Conservation (phyloP, 768 basidiomycete genomes). For the Panus rudis region DNA sequence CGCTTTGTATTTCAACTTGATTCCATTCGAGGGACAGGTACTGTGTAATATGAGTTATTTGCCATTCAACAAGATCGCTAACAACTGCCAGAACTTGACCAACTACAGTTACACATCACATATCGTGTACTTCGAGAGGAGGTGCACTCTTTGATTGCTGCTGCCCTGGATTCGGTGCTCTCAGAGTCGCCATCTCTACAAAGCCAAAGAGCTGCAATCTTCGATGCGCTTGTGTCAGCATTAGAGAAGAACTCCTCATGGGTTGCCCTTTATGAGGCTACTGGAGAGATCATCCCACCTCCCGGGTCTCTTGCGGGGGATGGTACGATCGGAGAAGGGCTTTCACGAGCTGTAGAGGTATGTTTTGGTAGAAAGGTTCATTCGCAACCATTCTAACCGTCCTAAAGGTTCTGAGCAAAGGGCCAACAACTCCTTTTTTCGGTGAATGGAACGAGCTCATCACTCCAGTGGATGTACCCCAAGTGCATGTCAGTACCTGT, state of each 20-base stretch:
- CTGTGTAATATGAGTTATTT: slow-evolving; percentile 9
- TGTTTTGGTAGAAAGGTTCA: background rate
- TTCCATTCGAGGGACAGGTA: slow-evolving; percentile 56
- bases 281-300: slow-evolving; percentile 63
- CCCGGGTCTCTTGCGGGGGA: slow-evolving; percentile 24
- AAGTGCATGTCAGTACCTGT: slow-evolving; percentile 56
- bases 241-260: slow-evolving; percentile 58
- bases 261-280: slow-evolving; percentile 64
- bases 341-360: slow-evolving; percentile 28
- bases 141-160: slow-evolving; percentile 55
- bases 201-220: slow-evolving; percentile 35
- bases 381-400: background rate
- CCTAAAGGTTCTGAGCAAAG: slow-evolving; percentile 29
- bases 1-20: slow-evolving; percentile 80
- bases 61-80: background rate
- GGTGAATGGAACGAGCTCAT: slow-evolving; percentile 64
- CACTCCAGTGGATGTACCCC: slow-evolving; percentile 82
- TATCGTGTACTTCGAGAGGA: slow-evolving; percentile 84
- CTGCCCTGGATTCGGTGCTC: slow-evolving; percentile 38
- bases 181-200: slow-evolving; percentile 26
- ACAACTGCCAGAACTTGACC: slow-evolving; percentile 45
- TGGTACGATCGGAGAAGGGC: slow-evolving; percentile 18
- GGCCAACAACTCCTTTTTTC: slow-evolving; percentile 28
- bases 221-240: slow-evolving; percentile 45
- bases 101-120: slow-evolving; percentile 54